phyloP scores from a whole-genome alignment of 129 eudicot genomes.

The Dittrichia graveolens region DNA sequence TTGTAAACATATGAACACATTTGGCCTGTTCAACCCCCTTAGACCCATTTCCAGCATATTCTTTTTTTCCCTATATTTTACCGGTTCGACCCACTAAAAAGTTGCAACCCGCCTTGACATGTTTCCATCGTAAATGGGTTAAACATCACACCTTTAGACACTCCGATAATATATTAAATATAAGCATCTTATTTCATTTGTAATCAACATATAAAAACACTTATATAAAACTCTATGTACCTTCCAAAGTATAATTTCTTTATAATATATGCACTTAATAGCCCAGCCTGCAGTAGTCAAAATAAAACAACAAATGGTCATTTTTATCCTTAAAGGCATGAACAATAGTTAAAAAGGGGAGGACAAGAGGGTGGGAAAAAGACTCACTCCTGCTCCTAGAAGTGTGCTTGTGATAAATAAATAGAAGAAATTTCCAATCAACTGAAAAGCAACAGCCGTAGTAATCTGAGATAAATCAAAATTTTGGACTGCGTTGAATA shows the following conservation, averaged over 20 bases:
- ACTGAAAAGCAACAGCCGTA: conserved; percentile 50
- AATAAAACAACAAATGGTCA: conserved; percentile 23
- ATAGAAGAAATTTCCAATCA: conserved; percentile 66
- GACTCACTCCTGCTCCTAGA: conserved; percentile 72
- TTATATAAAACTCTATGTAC: conserved; percentile 25
- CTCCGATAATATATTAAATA: conserved; percentile 6
- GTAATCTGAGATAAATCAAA: conserved; percentile 59
- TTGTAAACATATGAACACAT: background rate
- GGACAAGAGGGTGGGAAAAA: conserved; percentile 9
- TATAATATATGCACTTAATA: conserved; percentile 70
- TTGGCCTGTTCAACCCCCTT: background rate
- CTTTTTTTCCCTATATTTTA: background rate
- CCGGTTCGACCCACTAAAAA: background rate
- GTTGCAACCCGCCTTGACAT: background rate
- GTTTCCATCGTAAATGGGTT: background rate
- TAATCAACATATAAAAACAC: conserved; percentile 9
- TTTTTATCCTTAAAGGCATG: conserved; percentile 2
- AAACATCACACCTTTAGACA: background rate
- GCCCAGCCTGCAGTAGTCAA: conserved; percentile 57
- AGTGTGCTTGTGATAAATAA: conserved; percentile 69
- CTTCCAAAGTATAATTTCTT: conserved; percentile 77
- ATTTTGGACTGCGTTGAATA: conserved; percentile 77
- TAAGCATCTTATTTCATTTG: background rate
- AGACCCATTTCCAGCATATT: background rate
- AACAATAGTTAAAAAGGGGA: background rate